Conservation (phyloP, 345 rosid species). For the Firmiana major region DNA sequence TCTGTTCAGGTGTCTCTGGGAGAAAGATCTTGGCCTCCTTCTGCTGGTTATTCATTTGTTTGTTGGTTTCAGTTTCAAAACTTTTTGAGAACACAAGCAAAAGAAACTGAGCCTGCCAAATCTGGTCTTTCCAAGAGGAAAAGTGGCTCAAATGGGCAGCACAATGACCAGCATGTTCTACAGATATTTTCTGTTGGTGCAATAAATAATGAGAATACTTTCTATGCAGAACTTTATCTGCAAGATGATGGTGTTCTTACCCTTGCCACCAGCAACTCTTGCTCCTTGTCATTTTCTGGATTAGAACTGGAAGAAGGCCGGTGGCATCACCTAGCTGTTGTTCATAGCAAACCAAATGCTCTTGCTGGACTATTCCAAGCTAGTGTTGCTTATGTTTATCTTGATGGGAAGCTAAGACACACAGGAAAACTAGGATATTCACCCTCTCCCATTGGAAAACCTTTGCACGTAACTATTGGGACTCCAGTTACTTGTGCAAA, state of each 20-base stretch:
- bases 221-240: conserved; percentile 89
- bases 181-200: conserved; percentile 95
- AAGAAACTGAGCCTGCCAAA: conserved; percentile 59
- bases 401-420: conserved; percentile 94
- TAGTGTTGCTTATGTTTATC: conserved; percentile 93
- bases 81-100: conserved; percentile 59
- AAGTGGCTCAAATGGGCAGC: conserved; percentile 45
- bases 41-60: conserved; percentile 98
- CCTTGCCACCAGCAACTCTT: conserved; percentile 94
- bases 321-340: conserved; percentile 99
- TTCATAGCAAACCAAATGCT: conserved; percentile 99
- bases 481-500: conserved; percentile 77
- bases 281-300: conserved; percentile 86
- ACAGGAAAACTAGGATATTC: conserved; percentile 97
- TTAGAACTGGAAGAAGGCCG: conserved; percentile 89
- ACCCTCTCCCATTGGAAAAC: conserved; percentile 91
- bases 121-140: conserved; percentile 47
- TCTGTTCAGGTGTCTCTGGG: conserved; percentile 96
- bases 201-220: conserved; percentile 53
- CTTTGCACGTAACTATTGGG: conserved; percentile 93
- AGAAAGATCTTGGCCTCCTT: conserved; percentile 99
- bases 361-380: conserved; percentile 99
- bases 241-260: conserved; percentile 92
- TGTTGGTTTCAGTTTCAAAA: conserved; percentile 97
- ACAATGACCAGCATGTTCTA: conserved; percentile 57